phyloP scores from a whole-genome alignment of 495 filamentous ascomycete genomes.

The Stereocaulon alpinum region DNA sequence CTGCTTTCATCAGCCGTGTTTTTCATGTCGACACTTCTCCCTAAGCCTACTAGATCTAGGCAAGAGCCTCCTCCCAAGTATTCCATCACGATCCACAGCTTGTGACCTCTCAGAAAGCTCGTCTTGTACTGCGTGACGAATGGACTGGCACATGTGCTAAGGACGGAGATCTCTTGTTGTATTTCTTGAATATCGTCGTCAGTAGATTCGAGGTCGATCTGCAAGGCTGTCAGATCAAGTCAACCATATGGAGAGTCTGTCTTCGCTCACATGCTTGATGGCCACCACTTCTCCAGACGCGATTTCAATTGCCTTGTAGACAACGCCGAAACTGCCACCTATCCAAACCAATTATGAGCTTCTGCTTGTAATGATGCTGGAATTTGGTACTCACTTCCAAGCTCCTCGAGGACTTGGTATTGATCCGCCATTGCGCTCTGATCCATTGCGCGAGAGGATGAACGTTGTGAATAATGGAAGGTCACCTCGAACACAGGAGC shows the following conservation, averaged over 20 bases:
- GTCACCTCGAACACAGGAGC: background rate
- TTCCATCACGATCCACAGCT: slow-evolving; percentile 99
- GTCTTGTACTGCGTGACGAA: slow-evolving; percentile 95
- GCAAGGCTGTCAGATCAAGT: slow-evolving; percentile 10
- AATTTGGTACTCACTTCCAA: slow-evolving; percentile 60
- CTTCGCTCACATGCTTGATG: slow-evolving; percentile 68
- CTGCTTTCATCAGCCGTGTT: slow-evolving; percentile 37
- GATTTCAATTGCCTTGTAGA: slow-evolving; percentile 90
- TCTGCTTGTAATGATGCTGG: slow-evolving; percentile 13
- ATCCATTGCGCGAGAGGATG: slow-evolving; percentile 24
- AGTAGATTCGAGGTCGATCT: slow-evolving; percentile 97
- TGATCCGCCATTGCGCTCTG: slow-evolving; percentile 63
- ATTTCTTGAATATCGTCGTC: slow-evolving; percentile 98
- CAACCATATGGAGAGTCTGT: slow-evolving; percentile 9
- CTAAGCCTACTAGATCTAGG: slow-evolving; percentile 62
- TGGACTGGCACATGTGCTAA: slow-evolving; percentile 85
- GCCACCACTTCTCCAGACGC: slow-evolving; percentile 80
- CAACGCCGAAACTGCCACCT: slow-evolving; percentile 91
- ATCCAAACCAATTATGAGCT: slow-evolving; percentile 23
- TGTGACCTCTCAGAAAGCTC: slow-evolving; percentile 85
- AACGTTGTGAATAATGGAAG: background rate
- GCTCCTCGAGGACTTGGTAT: slow-evolving; percentile 85
- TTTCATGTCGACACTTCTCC: background rate
- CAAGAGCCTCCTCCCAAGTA: slow-evolving; percentile 90
- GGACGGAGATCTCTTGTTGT: slow-evolving; percentile 90